Conservation (phyloP, 306 rosid species). For the Sesbania bispinosa region DNA sequence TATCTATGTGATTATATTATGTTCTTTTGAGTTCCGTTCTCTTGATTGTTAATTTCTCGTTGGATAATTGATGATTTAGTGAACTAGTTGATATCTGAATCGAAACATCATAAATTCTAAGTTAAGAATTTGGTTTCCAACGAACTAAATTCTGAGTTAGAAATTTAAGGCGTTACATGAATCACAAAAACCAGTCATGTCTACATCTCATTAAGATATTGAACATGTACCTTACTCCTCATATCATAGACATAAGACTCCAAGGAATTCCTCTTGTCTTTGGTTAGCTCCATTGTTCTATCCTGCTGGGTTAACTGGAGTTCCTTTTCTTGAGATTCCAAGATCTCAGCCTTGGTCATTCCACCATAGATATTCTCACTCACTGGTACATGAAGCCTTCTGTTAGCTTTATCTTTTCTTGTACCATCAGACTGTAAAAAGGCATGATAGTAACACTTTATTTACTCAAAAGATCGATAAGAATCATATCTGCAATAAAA, state of each 20-base stretch:
- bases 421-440: constrained; percentile 57
- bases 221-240: constrained; percentile 71
- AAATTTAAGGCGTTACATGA: no score
- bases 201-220: constrained; percentile 8
- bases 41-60: no score
- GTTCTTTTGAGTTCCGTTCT: no score
- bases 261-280: constrained; percentile 70
- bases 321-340: constrained; percentile 65
- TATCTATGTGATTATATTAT: no score
- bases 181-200: constrained; percentile 14
- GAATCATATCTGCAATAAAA: constrained; percentile 36
- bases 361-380: constrained; percentile 71
- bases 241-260: constrained; percentile 81
- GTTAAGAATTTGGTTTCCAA: no score
- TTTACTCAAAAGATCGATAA: constrained; percentile 31
- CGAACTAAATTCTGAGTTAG: no score
- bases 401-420: constrained; percentile 36
- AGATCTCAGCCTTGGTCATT: constrained; percentile 64
- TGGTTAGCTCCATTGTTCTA: constrained; percentile 67
- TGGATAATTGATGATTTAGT: no score
- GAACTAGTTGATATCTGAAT: no score
- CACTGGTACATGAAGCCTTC: constrained; percentile 57
- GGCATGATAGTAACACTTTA: constrained; percentile 32
- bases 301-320: constrained; percentile 59
- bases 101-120: no score